Conservation (phyloP, 2,329 filamentous ascomycete genomes). For the Lasiodiplodia sp. region DNA sequence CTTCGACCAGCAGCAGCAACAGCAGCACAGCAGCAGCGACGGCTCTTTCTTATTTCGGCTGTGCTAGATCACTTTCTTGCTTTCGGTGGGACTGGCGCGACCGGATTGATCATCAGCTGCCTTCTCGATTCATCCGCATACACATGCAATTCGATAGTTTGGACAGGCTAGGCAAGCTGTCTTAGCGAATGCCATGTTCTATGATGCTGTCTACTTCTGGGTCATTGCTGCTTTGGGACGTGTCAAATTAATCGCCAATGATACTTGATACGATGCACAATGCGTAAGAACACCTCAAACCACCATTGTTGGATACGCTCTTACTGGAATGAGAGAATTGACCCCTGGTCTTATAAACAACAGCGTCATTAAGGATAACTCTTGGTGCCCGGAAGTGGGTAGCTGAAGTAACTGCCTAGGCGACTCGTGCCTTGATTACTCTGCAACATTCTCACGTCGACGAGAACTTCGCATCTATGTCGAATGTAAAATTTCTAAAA, state of each 20-base stretch:
- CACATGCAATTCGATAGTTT: not conserved
- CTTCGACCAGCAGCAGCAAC: too few species aligned
- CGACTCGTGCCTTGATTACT: rapidly evolving
- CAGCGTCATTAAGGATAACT: not conserved
- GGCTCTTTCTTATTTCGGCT: too few species aligned
- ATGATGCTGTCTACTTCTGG: not conserved
- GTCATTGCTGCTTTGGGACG: not conserved
- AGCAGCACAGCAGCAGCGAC: too few species aligned
- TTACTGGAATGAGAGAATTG: not conserved
- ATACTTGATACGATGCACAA: not conserved
- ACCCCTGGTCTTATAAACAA: not conserved
- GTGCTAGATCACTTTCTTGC: too few species aligned
- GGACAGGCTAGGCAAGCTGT: not conserved
- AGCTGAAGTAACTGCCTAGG: not conserved
- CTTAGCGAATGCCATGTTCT: not conserved
- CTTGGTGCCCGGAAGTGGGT: not conserved
- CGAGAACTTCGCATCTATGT: not conserved
- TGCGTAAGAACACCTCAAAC: not conserved
- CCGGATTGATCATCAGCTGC: not conserved
- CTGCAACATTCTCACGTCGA: not conserved
- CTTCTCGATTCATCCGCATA: not conserved
- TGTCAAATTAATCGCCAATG: not conserved
- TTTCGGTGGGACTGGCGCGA: not conserved
- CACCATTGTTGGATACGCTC: not conserved
- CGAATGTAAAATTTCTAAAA: not conserved